Percentiles rank a stretch among this genome's conserved stretches.
These are phyloP conservation scores for Sutorius eximius DNA, from an alignment of 1,284 basidiomycete genomes.

Conservation along the genomic window DNA sequence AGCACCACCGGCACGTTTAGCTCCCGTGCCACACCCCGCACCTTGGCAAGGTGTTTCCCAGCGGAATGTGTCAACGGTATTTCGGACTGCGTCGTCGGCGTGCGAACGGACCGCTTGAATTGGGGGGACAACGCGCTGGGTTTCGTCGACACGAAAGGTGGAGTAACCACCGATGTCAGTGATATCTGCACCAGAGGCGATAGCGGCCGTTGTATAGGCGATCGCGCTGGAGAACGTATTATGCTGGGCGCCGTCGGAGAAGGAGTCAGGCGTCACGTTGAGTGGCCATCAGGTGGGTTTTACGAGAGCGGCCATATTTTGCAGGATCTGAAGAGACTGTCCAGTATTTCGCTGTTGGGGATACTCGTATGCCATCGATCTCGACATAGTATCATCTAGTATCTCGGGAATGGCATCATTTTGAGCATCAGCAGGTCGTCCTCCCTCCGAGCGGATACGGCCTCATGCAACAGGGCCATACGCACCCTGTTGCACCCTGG, in stretches of 20 bases:
- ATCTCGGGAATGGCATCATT: conserved; percentile 64
- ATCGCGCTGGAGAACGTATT: conserved; percentile 51
- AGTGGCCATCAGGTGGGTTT: conserved; percentile 87
- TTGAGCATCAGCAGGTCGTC: conserved; percentile 54
- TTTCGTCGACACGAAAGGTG: conserved; percentile 85
- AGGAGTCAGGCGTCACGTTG: conserved; percentile 95
- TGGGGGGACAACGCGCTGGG: conserved; percentile 70
- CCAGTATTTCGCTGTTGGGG: conserved; percentile 56
- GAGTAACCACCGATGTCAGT: conserved; percentile 96
- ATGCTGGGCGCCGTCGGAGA: conserved; percentile 84
- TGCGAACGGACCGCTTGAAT: conserved; percentile 48
- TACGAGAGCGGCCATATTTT: conserved; percentile 21
- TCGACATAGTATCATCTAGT: conserved; percentile 28
- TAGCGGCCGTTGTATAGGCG: conserved; percentile 46
- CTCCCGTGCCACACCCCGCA: conserved; percentile 68
- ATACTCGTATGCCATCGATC: conserved; percentile 30
- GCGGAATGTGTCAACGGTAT: conserved; percentile 87
- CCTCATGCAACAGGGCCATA: conserved; percentile 49
- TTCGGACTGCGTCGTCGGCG: conserved; percentile 24
- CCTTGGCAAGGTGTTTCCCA: conserved; percentile 54
- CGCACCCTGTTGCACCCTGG: conserved; percentile 51
- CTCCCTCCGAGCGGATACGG: conserved; percentile 33
- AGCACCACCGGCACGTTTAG: conserved; percentile 74
- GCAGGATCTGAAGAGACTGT: conserved; percentile 21
- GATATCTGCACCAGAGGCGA: conserved; percentile 67